phyloP scores from a whole-genome alignment of 106 monocot species.

The Hemerocallis citrina region DNA sequence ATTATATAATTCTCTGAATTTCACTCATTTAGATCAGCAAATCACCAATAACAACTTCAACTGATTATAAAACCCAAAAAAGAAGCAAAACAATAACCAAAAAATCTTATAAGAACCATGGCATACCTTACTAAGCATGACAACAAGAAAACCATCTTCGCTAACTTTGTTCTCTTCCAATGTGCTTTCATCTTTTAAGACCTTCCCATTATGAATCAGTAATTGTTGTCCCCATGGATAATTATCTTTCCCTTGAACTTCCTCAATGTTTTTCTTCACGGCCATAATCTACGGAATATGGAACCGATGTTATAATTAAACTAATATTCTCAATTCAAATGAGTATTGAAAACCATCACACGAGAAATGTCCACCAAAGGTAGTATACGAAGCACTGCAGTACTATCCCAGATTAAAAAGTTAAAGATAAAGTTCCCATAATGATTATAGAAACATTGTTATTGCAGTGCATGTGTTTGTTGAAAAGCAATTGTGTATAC shows the following conservation, averaged over 20 bases:
- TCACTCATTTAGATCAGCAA: too few relatives aligned
- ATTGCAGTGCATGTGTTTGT: too few relatives aligned
- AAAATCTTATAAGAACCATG: neutral
- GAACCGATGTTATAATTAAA: neutral
- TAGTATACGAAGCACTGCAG: too few relatives aligned
- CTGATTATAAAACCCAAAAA: neutral
- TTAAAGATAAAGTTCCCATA: too few relatives aligned
- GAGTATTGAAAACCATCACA: neutral
- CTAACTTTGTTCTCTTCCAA: conserved; percentile 83
- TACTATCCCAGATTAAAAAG: too few relatives aligned
- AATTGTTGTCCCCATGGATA: conserved; percentile 94
- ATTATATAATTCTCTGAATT: too few relatives aligned
- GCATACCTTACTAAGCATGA: conserved; percentile 96
- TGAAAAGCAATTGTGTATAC: too few relatives aligned
- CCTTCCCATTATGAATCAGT: conserved; percentile 89
- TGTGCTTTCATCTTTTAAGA: conserved; percentile 95
- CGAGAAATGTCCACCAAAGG: neutral
- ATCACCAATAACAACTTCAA: neutral
- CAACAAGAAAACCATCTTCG: conserved; percentile 96
- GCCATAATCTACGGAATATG: conserved; percentile 58
- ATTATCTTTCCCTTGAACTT: conserved; percentile 82
- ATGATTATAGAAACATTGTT: too few relatives aligned
- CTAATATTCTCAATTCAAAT: neutral
- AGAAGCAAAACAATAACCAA: too few relatives aligned
- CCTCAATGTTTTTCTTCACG: conserved; percentile 96